Base-by-base conservation (phyloP, 108 stramenopile genomes). In the Phaeodactylum tricornutum region DNA sequence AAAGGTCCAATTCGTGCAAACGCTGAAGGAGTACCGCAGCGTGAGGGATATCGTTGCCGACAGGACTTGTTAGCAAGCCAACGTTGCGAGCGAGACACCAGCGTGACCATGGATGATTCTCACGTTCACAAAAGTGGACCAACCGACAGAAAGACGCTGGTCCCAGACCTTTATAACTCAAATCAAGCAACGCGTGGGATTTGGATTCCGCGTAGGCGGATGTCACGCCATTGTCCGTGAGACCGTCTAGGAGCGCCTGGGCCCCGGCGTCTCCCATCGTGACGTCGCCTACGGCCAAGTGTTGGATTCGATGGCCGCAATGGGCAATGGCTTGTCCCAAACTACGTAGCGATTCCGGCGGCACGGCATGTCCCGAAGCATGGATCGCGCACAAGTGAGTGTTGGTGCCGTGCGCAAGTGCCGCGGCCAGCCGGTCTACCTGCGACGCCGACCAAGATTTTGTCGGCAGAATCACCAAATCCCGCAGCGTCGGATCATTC, bases 301-400 rank as follows among this genome's bases (percentile, higher is more conserved):
- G 59, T 23, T 37, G 41, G 29, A 45, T 34, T 43, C 11, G n/a
- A 4, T 57, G 53, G n/a, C n/a, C n/a, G n/a, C n/a, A n/a, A n/a
- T n/a, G n/a, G 2, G 26, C 34, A 32, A 74, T 60, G 9, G 81
- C 78, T 8, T 33, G 47, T 16, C 78, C 85, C 26, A 87, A 67
- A 32, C 19, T 24, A 29, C 50, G 41, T 51, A 85, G 50, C n/a
- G 75, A 60, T 22, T 52, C 59, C 2, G 63, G 50, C 15, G 69
- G 50, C 12, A 87, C 29, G 12, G 27, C 25, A 60, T 87, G 85
- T 7, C 85, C 85, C 21, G 85, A 87, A 35, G 85, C 85, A 36
- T 72, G 71, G 6, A 87, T 52, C 15, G 72, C 56, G 30, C 29
- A 41, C 31, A 79, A 63, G 25, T 74, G 47, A n/a, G 66, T 78